Conservation (phyloP, 306 rosid species). For the Psophocarpus tetragonolobus region DNA sequence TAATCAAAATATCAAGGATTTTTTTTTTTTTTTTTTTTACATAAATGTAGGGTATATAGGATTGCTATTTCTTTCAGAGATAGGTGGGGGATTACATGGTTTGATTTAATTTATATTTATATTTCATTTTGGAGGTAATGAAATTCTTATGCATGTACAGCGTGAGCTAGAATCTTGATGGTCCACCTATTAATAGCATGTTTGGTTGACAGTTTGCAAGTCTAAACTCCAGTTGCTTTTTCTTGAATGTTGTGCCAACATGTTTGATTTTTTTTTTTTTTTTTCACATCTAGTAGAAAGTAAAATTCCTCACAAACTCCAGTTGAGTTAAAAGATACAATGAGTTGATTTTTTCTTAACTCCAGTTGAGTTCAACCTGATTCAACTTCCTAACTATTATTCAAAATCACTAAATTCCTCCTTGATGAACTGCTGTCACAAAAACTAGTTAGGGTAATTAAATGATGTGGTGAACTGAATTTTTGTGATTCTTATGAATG, state of each 20-base stretch:
- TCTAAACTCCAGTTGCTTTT: too few species aligned
- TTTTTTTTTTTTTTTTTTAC: neutral
- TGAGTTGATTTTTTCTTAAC: too few species aligned
- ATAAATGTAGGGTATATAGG: neutral
- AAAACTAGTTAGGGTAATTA: neutral
- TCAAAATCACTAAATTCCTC: too few species aligned
- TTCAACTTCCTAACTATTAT: too few species aligned
- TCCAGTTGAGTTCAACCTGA: too few species aligned
- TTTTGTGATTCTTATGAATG: neutral
- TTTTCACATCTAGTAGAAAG: too few species aligned
- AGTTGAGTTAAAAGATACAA: too few species aligned
- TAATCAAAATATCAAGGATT: neutral
- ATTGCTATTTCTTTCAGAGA: neutral
- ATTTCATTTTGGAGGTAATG: neutral
- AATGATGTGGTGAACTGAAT: neutral
- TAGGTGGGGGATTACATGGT: neutral
- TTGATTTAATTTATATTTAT: neutral
- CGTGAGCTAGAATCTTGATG: neutral
- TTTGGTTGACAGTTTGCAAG: too few species aligned
- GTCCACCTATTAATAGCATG: neutral
- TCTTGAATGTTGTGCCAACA: too few species aligned
- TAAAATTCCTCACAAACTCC: too few species aligned
- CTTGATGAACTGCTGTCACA: neutral
- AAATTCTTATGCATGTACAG: constrained; percentile 1
- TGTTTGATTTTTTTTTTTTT: too few species aligned